Evolutionary conservation across 768 basidiomycete genomes (phyloP), one percentile per base, ranked within the genome.

Genomic region (Hygrophorus pudorinus): DNA sequence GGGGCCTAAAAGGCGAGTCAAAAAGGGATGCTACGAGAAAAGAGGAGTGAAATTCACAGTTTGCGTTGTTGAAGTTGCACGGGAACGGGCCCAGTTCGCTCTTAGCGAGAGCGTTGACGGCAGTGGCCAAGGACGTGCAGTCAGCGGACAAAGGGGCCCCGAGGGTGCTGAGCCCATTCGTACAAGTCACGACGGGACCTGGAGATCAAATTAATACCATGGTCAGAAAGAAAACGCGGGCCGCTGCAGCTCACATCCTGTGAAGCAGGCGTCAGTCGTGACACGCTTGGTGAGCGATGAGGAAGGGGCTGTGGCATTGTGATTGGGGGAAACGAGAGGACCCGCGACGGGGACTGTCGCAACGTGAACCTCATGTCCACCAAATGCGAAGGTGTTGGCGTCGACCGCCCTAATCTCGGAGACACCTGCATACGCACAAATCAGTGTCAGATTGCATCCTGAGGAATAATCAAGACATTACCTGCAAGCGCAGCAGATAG

Each of bases 181-280:
- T 31, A 32, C 45, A 46, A 7, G 33, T 16, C 9, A 33, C 30
- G 13, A 36, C 35, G n/a, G 35, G 30, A 12, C 16, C 38, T 13
- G 8, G 18, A 12, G n/a, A 41, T 18, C 14, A 16, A 12, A 17
- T 37, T 24, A 27, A 39, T 37, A 7, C 14, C 30, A 24, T n/a
- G 9, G 28, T 28, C 29, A 12, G 24, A 30, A 21, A 24, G 39
- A 34, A 13, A 13, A 12, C 10, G 11, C 14, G 20, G 32, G 20
- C 16, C 11, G 11, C n/a, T 35, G 16, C 32, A 17, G 32, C 45
- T 18, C 2, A 47, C 45, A 47, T 41, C 45, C 45, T 11, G 39
- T 40, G 24, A 36, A 41, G 30, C 45, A 47, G 20, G 38, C 39
- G 24, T 47, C 41, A 29, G 40, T 47, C 29, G 35, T 34, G 13